Evolutionary conservation across 2,329 filamentous ascomycete species (phyloP), one percentile per base, ranked within the genome.

Genomic region (Fonsecaea monophora): DNA sequence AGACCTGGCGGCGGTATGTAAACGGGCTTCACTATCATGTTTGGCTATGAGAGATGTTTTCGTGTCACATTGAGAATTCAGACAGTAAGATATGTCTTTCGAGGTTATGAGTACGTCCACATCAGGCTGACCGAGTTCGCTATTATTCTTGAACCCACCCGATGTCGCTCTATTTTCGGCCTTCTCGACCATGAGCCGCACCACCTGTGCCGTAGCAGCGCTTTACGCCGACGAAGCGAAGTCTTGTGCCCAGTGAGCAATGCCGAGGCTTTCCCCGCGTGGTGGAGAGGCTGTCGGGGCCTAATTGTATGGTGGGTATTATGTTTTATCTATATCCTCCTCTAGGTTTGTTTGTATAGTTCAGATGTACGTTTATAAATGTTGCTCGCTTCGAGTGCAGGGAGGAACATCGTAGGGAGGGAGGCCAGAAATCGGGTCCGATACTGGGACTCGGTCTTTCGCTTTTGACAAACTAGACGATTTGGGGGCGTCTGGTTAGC

Each of bases 1-100:
- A 38, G 15, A 35, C 34, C 35, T 9, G 60, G 60, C 10, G 32
- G 60, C 18, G 60, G 60, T 6, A 12, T 55, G 50, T 54, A 62
- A 18, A 55, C 25, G 30, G 60, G 60, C 3, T 7, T 18, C 2
- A 18, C n/a, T n/a, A 40, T 25, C 58, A 60, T 60, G 7, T 9
- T 64, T 25, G 18, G 18, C 9, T 3, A 21, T 50, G 12, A 10
- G 45, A 25, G 45, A 50, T 50, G 45, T 50, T 50, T 12, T 50
- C 18, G 4, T 8, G 12, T 12, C 45, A 25, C 45, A 25, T 25
- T 25, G 18, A 10, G 9, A 25, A 50, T 12, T 3, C 45, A 50
- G 12, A 2, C 9, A 50, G 45, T 10, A 25, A 21, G 18, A 21
- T 50, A 21, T 45, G 6, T 45, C 7, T 21, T 50, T 21, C 8